A percentile compares a stretch with the other conserved stretches of the same genome.
Conservation (phyloP, 2,329 filamentous ascomycete genomes). For the Fusarium nanum region DNA sequence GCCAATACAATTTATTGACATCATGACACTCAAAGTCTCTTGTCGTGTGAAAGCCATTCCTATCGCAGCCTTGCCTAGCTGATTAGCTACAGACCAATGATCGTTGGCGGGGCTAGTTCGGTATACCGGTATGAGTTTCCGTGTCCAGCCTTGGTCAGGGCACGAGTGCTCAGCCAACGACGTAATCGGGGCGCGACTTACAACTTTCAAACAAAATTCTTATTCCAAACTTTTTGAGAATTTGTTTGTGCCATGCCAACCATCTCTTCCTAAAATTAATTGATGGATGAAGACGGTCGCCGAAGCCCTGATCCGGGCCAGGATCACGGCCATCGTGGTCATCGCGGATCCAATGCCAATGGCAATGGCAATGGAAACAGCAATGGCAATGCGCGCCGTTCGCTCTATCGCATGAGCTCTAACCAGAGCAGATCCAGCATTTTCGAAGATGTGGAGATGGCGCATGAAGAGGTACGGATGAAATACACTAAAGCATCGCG, state of each 20-base stretch:
- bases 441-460: conserved; percentile 98
- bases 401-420: conserved; percentile 73
- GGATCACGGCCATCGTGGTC: conserved; percentile 31
- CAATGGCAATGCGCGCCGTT: conserved; percentile 38
- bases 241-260: conserved; percentile 36
- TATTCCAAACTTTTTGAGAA: conserved; percentile 8
- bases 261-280: conserved; percentile 17
- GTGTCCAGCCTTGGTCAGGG: conserved; percentile 42
- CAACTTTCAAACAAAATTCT: conserved; percentile 29
- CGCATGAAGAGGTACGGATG: conserved; percentile 82
- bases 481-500: neutral
- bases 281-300: conserved; percentile 48
- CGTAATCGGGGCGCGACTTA: conserved; percentile 38
- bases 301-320: conserved; percentile 31
- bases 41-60: neutral
- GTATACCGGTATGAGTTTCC: conserved; percentile 21
- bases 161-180: conserved; percentile 37
- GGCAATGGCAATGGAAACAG: conserved; percentile 35
- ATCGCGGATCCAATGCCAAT: conserved; percentile 36
- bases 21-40: neutral
- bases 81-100: conserved; percentile 25
- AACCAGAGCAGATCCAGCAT: conserved; percentile 83
- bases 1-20: neutral
- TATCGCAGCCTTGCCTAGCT: conserved; percentile 29
- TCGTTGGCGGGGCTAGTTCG: conserved; percentile 35